A percentile compares a stretch with the other conserved stretches of the same genome.
Evolutionary conservation across 805 yeast species (phyloP).

Genomic region (Candida caryicola): DNA sequence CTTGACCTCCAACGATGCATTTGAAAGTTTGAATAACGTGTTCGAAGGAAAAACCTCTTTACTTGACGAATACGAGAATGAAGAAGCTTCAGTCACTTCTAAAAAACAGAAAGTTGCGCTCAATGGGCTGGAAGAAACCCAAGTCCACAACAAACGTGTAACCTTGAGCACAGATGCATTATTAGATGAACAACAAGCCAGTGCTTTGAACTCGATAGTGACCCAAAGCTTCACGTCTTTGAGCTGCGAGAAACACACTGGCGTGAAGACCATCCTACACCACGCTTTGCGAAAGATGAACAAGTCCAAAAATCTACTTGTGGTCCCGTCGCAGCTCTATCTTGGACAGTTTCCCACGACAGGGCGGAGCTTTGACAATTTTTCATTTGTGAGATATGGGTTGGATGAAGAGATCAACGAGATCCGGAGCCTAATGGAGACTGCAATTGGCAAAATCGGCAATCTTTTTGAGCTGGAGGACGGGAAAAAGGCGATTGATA

Average conservation of each 20-base stretch:
- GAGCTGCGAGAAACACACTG: constrained; percentile 9
- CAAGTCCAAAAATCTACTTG: constrained; percentile 12
- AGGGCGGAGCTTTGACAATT: not conserved
- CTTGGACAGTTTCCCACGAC: constrained; percentile 3
- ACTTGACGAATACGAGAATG: not conserved
- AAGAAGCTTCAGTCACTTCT: not conserved
- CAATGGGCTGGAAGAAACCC: not conserved
- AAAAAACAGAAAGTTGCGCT: not conserved
- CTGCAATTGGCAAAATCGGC: constrained; percentile 19
- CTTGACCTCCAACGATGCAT: not conserved
- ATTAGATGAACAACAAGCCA: not conserved
- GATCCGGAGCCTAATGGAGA: not conserved
- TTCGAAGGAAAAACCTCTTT: not conserved
- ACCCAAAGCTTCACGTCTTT: constrained; percentile 9
- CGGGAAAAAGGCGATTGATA: constrained; percentile 15
- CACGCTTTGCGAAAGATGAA: constrained; percentile 2
- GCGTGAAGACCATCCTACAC: constrained; percentile 5
- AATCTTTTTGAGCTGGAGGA: constrained; percentile 30
- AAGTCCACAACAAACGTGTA: no score
- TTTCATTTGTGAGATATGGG: constrained; percentile 7
- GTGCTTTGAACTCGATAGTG: not conserved
- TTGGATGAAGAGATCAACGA: constrained; percentile 3
- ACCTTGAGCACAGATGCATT: not conserved
- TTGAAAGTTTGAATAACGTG: not conserved
- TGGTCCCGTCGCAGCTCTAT: constrained; percentile 13